Evolutionary conservation across 2,329 filamentous ascomycete genomes (phyloP), one percentile per base, ranked within the genome.

Genomic region (Cladosporium cucumerinum): DNA sequence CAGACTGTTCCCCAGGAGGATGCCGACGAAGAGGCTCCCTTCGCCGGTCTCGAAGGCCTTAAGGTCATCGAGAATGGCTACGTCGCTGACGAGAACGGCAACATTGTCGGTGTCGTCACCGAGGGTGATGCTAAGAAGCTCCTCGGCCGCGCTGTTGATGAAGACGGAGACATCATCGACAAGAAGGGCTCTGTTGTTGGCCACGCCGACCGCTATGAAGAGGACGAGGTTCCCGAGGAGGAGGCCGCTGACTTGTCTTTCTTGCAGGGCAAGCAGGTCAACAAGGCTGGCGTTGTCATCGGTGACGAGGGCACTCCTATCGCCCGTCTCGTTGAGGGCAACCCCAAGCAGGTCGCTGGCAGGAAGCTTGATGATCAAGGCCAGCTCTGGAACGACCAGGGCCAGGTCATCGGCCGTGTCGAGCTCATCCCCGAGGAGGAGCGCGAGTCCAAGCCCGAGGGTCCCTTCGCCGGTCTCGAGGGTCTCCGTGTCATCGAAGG

Each of bases 281-380:
- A 83, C 75, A 83, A 83, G 76, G 75, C 79, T 61, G 82, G 81
- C 64, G 78, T 81, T 32, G 79, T 84, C 69, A 82, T 84, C 67
- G 81, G 80, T 52, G 78, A 81, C 55, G 79, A 82, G 65, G 80
- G 80, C 49, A 78, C 82, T 5, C 81, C 81, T n/a, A 75, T 85
- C 66, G 89, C 87, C 39, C 85, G 87, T 46, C 83, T 92, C 1
- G 76, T 91, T 23, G 87, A 91, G 73, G 89, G 89, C 16, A 85
- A 89, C 66, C 73, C 85, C 39, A 85, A 85, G 75, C 82, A 84
- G 62, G 83, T 92, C 49, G 78, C 86, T 11, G 89, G 89, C 30
- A 86, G 85, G 72, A 89, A 89, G 84, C 87, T 88, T 71, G 87
- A 92, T 74, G 89, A 87, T 76, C 79, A 90, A 32, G 89, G 89